Evolutionary conservation across 495 filamentous ascomycete species (phyloP).

Genomic region (Darksidea phi): DNA sequence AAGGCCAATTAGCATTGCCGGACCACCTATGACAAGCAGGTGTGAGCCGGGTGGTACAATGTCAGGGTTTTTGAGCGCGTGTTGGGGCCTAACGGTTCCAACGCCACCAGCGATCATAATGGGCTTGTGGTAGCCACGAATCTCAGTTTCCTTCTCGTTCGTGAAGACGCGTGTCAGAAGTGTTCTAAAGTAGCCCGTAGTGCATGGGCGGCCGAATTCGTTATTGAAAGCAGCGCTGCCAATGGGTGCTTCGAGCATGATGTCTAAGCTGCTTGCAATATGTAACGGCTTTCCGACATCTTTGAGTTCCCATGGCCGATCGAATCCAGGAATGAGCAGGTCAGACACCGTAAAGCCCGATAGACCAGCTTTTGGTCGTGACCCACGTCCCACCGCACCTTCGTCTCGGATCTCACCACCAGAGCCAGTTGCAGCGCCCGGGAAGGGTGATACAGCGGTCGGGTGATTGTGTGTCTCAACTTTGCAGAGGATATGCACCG

Average conservation of each 20-base stretch:
- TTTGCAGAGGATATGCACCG: slow-evolving; percentile 85
- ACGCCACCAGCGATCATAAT: slow-evolving; percentile 98
- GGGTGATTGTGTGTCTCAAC: slow-evolving; percentile 99
- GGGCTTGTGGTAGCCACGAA: slow-evolving; percentile 93
- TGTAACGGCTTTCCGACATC: slow-evolving; percentile 87
- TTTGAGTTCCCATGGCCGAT: slow-evolving; percentile 77
- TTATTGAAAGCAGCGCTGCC: slow-evolving; percentile 96
- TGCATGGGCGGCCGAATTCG: slow-evolving; percentile 92
- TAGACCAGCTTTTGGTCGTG: slow-evolving; percentile 88
- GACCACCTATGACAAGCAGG: slow-evolving; percentile 89
- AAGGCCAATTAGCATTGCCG: slow-evolving; percentile 95
- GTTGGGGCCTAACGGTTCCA: slow-evolving; percentile 90
- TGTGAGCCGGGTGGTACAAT: slow-evolving; percentile 79
- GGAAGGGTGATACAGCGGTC: slow-evolving; percentile 85
- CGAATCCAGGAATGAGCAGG: slow-evolving; percentile 76
- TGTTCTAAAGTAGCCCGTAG: slow-evolving; percentile 85
- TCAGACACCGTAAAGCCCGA: slow-evolving; percentile 93
- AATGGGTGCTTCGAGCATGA: slow-evolving; percentile 95
- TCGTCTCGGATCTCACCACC: slow-evolving; percentile 96
- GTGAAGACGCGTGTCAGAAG: slow-evolving; percentile 66
- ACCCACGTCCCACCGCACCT: slow-evolving; percentile 88
- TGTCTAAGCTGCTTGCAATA: slow-evolving; percentile 88
- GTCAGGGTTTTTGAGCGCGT: slow-evolving; percentile 77
- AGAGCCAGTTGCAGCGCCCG: slow-evolving; percentile 89
- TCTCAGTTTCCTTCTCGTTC: slow-evolving; percentile 62